Evolutionary conservation across 345 rosid genomes (phyloP), one percentile per base, ranked within the genome.

Genomic region (Linum lewisii): DNA sequence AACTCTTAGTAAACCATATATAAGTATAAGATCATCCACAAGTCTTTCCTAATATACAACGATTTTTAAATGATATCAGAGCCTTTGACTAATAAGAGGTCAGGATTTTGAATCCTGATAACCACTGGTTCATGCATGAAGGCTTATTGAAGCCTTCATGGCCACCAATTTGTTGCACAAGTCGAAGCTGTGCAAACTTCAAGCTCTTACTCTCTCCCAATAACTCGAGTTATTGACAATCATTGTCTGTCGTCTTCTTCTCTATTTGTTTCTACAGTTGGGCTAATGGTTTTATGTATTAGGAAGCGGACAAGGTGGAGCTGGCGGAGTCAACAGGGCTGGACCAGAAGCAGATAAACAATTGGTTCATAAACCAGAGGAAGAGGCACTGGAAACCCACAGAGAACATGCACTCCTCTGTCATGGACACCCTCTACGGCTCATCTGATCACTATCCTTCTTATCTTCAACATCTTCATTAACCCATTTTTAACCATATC

Each of bases 331-430:
- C 82, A 37, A 77, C 87, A 2, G 81, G 86, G 6, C 66, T 81
- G 23, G 82, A 78, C 60, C 85, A 76, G 79, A 81, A 72, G 36
- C 85, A 81, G 75, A 78, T 81, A n/a, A 81, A 76, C 73, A 81
- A 81, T 57, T 81, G 85, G 85, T 81, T 81, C 50, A 81, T 82
- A 24, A 82, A 82, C 52, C 86, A 79, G 66, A 68, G 86, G 73
- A 82, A 82, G 63, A 75, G 87, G 4, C 87, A 82, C 52, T 82
- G 87, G 87, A 82, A 75, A 59, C 82, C 84, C 2, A 69, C 82
- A 0, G 87, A 79, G 64, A 59, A 69, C 72, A 69, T 68, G 87
- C 84, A 79, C 45, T 61, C 67, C n/a, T 24, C 73, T 37, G 72
- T 79, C 42, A 73, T 74, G 74, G 80, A 81, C 63, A 68, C 72